These are phyloP conservation scores for Arabidopsis arenosa DNA, from an alignment of 345 rosid species.

Conservation along the genomic window DNA sequence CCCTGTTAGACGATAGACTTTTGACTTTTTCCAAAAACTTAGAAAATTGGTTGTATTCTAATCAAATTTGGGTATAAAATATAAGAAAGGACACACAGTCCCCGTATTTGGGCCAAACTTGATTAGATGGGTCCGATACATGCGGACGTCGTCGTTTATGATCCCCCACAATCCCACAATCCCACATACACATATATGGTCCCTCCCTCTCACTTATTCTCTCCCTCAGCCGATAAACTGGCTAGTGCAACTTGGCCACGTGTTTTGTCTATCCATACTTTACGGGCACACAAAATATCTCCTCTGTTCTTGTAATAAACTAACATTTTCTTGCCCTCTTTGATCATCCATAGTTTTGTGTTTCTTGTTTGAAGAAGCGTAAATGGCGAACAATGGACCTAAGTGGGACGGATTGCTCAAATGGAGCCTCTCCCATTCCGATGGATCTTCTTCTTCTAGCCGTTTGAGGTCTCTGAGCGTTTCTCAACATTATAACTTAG, in stretches of 20 bases:
- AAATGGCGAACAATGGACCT: constrained; percentile 80
- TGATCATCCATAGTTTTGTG: neutral
- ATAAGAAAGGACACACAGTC: too few relatives aligned
- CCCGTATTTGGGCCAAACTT: neutral
- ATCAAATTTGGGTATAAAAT: too few relatives aligned
- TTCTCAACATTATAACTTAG: neutral
- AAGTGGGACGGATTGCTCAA: constrained; percentile 93
- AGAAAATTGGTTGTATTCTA: too few relatives aligned
- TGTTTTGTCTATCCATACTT: constrained; percentile 33
- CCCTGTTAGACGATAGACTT: too few relatives aligned
- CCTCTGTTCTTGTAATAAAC: constrained; percentile 26
- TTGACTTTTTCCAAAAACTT: too few relatives aligned
- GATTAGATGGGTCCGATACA: neutral
- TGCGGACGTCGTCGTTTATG: neutral
- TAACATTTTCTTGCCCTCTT: neutral
- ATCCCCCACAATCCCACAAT: too few relatives aligned
- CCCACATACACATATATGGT: neutral
- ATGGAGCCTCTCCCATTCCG: constrained; percentile 93
- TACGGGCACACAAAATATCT: constrained; percentile 25
- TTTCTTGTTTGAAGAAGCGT: constrained; percentile 2
- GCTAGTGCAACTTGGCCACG: constrained; percentile 27
- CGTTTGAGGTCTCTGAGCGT: constrained; percentile 57
- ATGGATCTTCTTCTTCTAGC: constrained; percentile 56
- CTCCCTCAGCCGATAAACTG: constrained; percentile 19
- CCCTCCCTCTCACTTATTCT: constrained; percentile 16